Evolutionary conservation across 129 eudicot genomes (phyloP), one percentile per base, ranked within the genome.

Genomic region (Apium graveolens): DNA sequence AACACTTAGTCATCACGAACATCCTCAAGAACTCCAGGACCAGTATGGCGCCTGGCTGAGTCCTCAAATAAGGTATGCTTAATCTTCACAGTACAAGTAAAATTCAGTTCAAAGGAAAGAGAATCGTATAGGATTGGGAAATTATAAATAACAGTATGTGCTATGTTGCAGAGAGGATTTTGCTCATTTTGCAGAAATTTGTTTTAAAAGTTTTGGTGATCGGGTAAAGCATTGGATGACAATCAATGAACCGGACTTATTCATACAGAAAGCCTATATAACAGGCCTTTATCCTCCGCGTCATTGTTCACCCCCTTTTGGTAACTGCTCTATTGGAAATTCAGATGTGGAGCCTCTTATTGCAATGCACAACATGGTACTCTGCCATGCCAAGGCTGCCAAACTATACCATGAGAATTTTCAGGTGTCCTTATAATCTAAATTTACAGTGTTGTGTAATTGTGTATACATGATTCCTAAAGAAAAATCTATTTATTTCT

Each of bases 181-280:
- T 75, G 82, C 82, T n/a, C 78, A 83, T 84, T 96, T 83, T 85
- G 96, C 99, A 12, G 83, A 89, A 81, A 85, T 38, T 20, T 96
- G 99, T 86, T 96, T 87, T 49, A 78, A 80, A 74, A 81, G 86
- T 76, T 96, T 92, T 80, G 96, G 89, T 65, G 95, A 95, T 74
- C 88, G 97, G 34, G 97, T 96, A 70, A 96, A 87, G 86, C 81
- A 96, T 71, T 96, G 97, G 99, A 65, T 73, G 24, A 90, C 97
- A 0, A 86, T 96, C 77, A 96, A 92, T 32, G 95, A 96, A 75
- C 99, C 99, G 12, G 92, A 96, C 74, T 48, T 90, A 24, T 69
- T 74, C 41, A 9, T 90, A 5, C 82, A 74, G 73, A 43, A 78
- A 66, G 91, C 72, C 9, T 90, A 90, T 24, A 80, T 51, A 55